A percentile compares a stretch with the other conserved stretches of the same genome.
Conservation (phyloP, 345 rosid species). For the Camelina sativa region DNA sequence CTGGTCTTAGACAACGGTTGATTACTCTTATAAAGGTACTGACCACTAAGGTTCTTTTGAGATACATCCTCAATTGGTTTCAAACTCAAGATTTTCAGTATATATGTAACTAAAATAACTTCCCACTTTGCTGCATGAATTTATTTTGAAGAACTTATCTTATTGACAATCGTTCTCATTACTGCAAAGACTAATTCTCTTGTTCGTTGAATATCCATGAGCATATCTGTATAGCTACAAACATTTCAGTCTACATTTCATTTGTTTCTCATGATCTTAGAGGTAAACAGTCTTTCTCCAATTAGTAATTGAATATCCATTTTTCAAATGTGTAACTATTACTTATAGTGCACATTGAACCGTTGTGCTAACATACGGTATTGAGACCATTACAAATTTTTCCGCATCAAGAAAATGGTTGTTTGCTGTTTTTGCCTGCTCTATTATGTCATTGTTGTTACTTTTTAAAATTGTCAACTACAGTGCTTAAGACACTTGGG, state of each 20-base stretch:
- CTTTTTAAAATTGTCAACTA: not conserved
- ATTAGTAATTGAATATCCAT: not conserved
- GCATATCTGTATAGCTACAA: conserved; percentile 9
- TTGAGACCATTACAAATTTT: conserved; percentile 1
- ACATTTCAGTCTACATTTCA: conserved; percentile 3
- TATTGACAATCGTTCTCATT: not conserved
- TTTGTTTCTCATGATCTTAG: conserved; percentile 11
- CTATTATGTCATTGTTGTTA: conserved; percentile 16
- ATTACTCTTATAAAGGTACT: conserved; percentile 81
- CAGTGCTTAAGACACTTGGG: not conserved
- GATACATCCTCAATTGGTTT: conserved; percentile 15
- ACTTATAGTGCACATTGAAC: conserved; percentile 10
- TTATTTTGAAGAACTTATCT: conserved; percentile 12
- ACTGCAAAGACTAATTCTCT: not conserved
- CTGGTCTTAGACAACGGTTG: conserved; percentile 81
- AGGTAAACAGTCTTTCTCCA: not conserved
- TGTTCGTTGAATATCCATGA: conserved; percentile 3
- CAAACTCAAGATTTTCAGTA: conserved; percentile 1
- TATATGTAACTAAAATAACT: not conserved
- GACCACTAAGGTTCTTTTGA: conserved; percentile 1
- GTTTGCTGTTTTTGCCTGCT: not conserved
- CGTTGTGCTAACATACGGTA: conserved; percentile 4
- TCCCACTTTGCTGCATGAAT: conserved; percentile 13
- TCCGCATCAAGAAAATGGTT: not conserved
- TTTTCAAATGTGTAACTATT: conserved; percentile 1